These are phyloP conservation scores for Penicillium sp. DNA, from an alignment of 2,329 filamentous ascomycete species.

Conservation along the genomic window DNA sequence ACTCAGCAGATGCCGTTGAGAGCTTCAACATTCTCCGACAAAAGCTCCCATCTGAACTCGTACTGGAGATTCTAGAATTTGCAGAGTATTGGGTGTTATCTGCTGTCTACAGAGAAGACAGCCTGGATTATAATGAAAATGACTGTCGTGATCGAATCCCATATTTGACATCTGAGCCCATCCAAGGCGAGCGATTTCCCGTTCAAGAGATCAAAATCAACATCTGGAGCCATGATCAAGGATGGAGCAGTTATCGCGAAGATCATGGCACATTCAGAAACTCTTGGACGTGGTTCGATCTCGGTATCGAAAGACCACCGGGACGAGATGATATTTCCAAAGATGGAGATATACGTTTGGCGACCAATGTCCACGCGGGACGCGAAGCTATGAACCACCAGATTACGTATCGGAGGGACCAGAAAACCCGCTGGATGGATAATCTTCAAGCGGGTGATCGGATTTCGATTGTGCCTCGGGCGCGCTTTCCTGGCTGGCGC, in stretches of 20 bases:
- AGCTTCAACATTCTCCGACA: constrained; percentile 8
- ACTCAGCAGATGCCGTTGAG: constrained; percentile 1
- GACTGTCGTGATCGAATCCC: neutral
- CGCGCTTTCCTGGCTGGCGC: constrained; percentile 6
- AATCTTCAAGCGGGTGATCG: constrained; percentile 3
- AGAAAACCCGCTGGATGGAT: neutral
- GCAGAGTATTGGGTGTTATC: constrained; percentile 12
- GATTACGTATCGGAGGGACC: neutral
- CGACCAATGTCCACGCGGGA: constrained; percentile 11
- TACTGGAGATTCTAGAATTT: constrained; percentile 5
- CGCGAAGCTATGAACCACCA: neutral
- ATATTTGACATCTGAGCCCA: constrained; percentile 9
- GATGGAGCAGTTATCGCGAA: constrained; percentile 5
- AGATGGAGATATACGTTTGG: neutral
- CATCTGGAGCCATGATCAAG: constrained; percentile 14
- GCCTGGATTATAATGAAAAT: neutral
- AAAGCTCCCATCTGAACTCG: constrained; percentile 10
- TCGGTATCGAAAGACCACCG: neutral
- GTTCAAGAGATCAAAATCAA: constrained; percentile 11
- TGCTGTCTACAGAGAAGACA: neutral
- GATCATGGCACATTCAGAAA: constrained; percentile 2
- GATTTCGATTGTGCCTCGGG: constrained; percentile 6
- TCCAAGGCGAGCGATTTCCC: constrained; percentile 6
- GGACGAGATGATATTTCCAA: neutral
- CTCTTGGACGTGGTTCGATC: constrained; percentile 15